Evolutionary conservation across 1,139 yeast species (phyloP).

Genomic region (Pichia sp.): DNA sequence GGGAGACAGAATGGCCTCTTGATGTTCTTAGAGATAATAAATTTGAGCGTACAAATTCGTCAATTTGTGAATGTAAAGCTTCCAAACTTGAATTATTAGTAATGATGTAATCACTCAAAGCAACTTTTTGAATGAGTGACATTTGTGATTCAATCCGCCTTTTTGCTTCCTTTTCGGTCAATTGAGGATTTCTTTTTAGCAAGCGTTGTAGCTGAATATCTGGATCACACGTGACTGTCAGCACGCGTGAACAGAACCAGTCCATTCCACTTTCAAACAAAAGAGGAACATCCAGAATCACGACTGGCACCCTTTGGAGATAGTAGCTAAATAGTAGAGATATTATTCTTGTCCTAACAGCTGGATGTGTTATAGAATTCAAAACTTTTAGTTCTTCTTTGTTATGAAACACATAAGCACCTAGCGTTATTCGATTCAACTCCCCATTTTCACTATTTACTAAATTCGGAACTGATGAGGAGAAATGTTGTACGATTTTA

Average conservation of each 20-base stretch:
- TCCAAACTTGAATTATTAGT: constrained; percentile 53
- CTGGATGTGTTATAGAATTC: constrained; percentile 84
- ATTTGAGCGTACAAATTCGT: constrained; percentile 36
- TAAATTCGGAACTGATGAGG: constrained; percentile 47
- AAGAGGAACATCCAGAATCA: constrained; percentile 83
- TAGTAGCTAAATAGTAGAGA: constrained; percentile 54
- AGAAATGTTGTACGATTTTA: constrained; percentile 55
- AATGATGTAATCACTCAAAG: constrained; percentile 58
- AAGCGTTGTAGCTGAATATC: constrained; percentile 59
- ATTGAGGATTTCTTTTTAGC: constrained; percentile 55
- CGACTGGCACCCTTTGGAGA: constrained; percentile 41
- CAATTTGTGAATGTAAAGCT: constrained; percentile 43
- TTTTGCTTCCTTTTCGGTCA: constrained; percentile 58
- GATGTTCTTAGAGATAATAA: constrained; percentile 35
- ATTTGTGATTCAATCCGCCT: constrained; percentile 75
- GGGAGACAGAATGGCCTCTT: not conserved
- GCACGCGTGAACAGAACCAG: constrained; percentile 58
- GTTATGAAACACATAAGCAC: constrained; percentile 64
- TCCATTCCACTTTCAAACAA: constrained; percentile 76
- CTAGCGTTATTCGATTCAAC: constrained; percentile 68
- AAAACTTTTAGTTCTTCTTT: constrained; percentile 45
- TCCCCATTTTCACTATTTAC: constrained; percentile 38
- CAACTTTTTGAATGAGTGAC: constrained; percentile 50
- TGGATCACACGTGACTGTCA: constrained; percentile 60
- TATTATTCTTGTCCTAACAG: constrained; percentile 64